phyloP scores from a whole-genome alignment of 176 grass and related monocot species.

The Leersia perrieri region DNA sequence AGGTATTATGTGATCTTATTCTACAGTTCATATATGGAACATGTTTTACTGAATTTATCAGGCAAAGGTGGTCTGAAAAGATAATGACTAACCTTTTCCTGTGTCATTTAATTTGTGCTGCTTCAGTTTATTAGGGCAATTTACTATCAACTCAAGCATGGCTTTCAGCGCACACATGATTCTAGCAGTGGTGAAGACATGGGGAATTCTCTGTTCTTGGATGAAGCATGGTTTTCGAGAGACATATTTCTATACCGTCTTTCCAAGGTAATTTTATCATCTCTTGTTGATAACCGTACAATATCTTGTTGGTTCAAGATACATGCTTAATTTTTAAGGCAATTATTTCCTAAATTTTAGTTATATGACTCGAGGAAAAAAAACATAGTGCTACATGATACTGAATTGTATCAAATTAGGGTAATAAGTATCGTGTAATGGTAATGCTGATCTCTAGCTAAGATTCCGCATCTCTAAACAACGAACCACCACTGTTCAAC shows the following conservation, averaged over 20 bases:
- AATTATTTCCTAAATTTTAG: neutral
- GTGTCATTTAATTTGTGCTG: constrained; percentile 1
- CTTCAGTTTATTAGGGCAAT: constrained; percentile 80
- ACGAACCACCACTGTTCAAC: neutral
- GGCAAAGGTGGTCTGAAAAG: neutral
- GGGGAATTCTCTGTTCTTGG: constrained; percentile 56
- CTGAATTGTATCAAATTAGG: neutral
- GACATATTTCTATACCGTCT: constrained; percentile 75
- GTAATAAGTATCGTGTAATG: neutral
- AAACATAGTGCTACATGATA: neutral
- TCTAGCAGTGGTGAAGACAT: constrained; percentile 25
- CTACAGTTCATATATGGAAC: neutral
- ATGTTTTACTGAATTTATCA: constrained; percentile 20
- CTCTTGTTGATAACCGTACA: neutral
- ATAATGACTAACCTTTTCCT: neutral
- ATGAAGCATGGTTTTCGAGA: constrained; percentile 84
- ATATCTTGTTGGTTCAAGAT: neutral
- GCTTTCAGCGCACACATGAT: constrained; percentile 58
- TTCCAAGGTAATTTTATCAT: constrained; percentile 75
- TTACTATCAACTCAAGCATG: constrained; percentile 76
- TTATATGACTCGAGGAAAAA: neutral
- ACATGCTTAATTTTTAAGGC: neutral
- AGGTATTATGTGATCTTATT: constrained; percentile 50
- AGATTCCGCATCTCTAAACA: neutral
- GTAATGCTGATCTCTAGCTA: neutral